These are phyloP conservation scores for Clarireedia paspali DNA, from an alignment of 2,329 filamentous ascomycete genomes.

Conservation along the genomic window DNA sequence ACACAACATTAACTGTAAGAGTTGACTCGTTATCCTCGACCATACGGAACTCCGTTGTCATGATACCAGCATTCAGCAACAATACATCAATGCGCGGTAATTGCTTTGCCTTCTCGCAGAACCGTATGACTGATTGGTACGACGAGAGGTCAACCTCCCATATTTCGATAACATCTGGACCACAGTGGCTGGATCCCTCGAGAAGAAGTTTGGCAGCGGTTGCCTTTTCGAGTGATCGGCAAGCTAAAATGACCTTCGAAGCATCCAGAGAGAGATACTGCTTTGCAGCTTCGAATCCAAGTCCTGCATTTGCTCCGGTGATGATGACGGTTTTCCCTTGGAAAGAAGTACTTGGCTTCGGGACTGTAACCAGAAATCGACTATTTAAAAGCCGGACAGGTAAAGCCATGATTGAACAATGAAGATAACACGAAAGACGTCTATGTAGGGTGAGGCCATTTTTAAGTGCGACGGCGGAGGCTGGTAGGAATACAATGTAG, in stretches of 20 bases:
- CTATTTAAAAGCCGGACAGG: background rate
- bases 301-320: conserved; percentile 41
- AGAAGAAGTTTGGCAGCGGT: conserved; percentile 14
- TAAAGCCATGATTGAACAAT: background rate
- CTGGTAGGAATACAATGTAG: background rate
- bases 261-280: conserved; percentile 29
- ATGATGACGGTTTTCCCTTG: conserved; percentile 34
- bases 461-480: background rate
- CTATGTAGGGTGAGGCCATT: background rate
- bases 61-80: conserved; percentile 13
- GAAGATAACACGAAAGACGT: background rate
- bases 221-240: conserved; percentile 14
- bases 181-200: conserved; percentile 2
- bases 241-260: conserved; percentile 24
- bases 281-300: conserved; percentile 37
- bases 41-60: conserved; percentile 1
- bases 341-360: conserved; percentile 16
- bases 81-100: conserved; percentile 11
- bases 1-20: conserved; percentile 41
- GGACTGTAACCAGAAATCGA: conserved; percentile 4
- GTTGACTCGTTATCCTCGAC: conserved; percentile 34
- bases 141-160: conserved; percentile 14
- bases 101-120: conserved; percentile 5
- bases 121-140: conserved; percentile 12
- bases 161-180: conserved; percentile 6